These are phyloP conservation scores for Metarhizium sp. DNA, from an alignment of 2,329 filamentous ascomycete genomes.

Conservation along the genomic window DNA sequence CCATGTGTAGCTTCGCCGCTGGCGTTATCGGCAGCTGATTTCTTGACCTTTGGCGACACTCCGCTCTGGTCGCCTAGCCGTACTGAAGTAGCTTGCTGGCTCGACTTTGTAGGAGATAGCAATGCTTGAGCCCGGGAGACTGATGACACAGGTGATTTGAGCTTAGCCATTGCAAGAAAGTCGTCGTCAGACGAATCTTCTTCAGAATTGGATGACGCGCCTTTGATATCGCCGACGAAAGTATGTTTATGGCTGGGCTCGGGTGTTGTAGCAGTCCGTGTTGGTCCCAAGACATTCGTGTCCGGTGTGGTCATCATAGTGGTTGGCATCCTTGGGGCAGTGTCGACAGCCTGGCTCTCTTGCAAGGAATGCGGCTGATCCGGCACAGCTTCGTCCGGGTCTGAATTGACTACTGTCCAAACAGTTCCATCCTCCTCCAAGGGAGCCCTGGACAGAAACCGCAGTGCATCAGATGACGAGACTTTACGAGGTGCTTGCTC, in stretches of 20 bases:
- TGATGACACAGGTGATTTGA: not conserved
- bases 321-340: not conserved
- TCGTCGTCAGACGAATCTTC: slow-evolving; percentile 30
- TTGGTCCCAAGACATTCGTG: not conserved
- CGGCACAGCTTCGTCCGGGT: slow-evolving; percentile 16
- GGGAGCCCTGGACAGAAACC: slow-evolving; percentile 40
- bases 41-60: not conserved
- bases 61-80: not conserved
- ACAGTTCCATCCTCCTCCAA: slow-evolving; percentile 36
- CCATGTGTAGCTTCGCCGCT: not conserved
- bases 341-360: not conserved
- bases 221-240: not conserved
- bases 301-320: not conserved
- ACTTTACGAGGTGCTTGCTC: slow-evolving; percentile 39
- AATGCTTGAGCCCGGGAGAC: not conserved
- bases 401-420: slow-evolving; percentile 39
- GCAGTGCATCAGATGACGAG: slow-evolving; percentile 45
- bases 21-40: not conserved
- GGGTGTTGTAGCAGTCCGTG: not conserved
- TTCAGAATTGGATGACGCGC: slow-evolving; percentile 10
- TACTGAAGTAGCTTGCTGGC: slow-evolving; percentile 5
- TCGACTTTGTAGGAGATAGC: slow-evolving; percentile 15
- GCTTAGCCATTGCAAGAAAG: slow-evolving; percentile 30
- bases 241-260: not conserved
- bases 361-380: not conserved